phyloP scores from a whole-genome alignment of 2,329 filamentous ascomycete species.

The Rutstroemia sp. region DNA sequence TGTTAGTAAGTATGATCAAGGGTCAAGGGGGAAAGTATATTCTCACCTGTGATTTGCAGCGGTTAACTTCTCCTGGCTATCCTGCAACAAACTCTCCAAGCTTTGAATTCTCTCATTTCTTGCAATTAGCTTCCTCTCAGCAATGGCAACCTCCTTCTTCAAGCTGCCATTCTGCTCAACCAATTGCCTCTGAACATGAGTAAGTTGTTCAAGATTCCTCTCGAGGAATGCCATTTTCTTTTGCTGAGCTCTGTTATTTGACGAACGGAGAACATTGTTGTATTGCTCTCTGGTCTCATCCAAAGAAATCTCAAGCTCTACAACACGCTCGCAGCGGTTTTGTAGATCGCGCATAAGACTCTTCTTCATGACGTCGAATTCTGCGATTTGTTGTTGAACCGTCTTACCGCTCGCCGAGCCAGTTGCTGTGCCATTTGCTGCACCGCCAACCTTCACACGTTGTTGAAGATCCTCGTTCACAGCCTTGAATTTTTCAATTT shows the following conservation, averaged over 20 bases:
- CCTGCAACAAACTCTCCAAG: slow-evolving; percentile 83
- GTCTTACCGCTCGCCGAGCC: slow-evolving; percentile 74
- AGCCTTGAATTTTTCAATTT: slow-evolving; percentile 73
- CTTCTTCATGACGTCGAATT: slow-evolving; percentile 99
- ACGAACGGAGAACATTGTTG: slow-evolving; percentile 93
- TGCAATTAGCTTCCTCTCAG: slow-evolving; percentile 92
- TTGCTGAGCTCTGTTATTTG: slow-evolving; percentile 96
- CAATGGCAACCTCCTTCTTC: slow-evolving; percentile 99
- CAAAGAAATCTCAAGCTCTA: slow-evolving; percentile 94
- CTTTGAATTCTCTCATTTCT: slow-evolving; percentile 95
- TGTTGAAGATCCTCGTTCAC: slow-evolving; percentile 75
- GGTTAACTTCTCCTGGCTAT: slow-evolving; percentile 97
- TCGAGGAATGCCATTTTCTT: slow-evolving; percentile 99
- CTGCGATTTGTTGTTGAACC: slow-evolving; percentile 93
- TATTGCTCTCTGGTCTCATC: slow-evolving; percentile 98
- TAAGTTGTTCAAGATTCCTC: slow-evolving; percentile 94
- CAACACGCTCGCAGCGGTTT: slow-evolving; percentile 95
- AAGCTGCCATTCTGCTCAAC: slow-evolving; percentile 95
- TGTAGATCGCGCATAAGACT: slow-evolving; percentile 97
- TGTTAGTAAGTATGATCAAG: slow-evolving; percentile 14
- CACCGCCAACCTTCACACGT: slow-evolving; percentile 57
- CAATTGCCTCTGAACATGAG: slow-evolving; percentile 92
- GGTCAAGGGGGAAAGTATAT: background rate
- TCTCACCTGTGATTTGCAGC: slow-evolving; percentile 93
- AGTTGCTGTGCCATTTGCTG: slow-evolving; percentile 50